phyloP scores from a whole-genome alignment of 2,329 filamentous ascomycete genomes.

The Sarocladium oryzae region DNA sequence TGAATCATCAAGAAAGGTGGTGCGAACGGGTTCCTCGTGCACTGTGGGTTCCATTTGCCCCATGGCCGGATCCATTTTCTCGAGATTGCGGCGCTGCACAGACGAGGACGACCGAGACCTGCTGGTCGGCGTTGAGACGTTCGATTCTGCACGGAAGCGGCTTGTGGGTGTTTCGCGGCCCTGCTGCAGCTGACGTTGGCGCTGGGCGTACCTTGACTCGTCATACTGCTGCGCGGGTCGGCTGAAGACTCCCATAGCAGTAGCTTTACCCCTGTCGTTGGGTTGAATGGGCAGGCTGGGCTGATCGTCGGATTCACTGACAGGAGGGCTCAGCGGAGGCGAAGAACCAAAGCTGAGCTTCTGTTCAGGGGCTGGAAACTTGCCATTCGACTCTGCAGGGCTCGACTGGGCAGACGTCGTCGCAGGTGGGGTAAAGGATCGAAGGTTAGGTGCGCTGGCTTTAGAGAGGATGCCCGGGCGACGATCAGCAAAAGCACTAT shows the following conservation, averaged over 20 bases:
- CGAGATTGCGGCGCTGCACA: slow-evolving; percentile 28
- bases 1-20: slow-evolving; percentile 40
- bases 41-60: slow-evolving; percentile 23
- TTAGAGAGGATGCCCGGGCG: slow-evolving; percentile 40
- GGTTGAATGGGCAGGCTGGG: slow-evolving; percentile 61
- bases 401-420: slow-evolving; percentile 32
- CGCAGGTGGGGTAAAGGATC: slow-evolving; percentile 45
- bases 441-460: slow-evolving; percentile 63
- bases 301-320: slow-evolving; percentile 66
- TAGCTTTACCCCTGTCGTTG: slow-evolving; percentile 75
- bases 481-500: slow-evolving; percentile 37
- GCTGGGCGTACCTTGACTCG: slow-evolving; percentile 76
- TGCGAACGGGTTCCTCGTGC: slow-evolving; percentile 25
- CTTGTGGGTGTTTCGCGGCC: slow-evolving; percentile 58
- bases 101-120: slow-evolving; percentile 44
- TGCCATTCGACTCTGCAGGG: slow-evolving; percentile 30
- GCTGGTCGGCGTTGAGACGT: slow-evolving; percentile 30
- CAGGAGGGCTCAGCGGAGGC: slow-evolving; percentile 45
- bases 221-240: slow-evolving; percentile 73
- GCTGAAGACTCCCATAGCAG: slow-evolving; percentile 56
- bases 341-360: slow-evolving; percentile 25
- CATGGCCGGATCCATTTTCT: slow-evolving; percentile 23
- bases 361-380: slow-evolving; percentile 26
- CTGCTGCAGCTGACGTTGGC: slow-evolving; percentile 74
- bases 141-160: slow-evolving; percentile 39